These are phyloP conservation scores for Lactifluus pinguis DNA, from an alignment of 768 basidiomycete genomes.

Conservation along the genomic window DNA sequence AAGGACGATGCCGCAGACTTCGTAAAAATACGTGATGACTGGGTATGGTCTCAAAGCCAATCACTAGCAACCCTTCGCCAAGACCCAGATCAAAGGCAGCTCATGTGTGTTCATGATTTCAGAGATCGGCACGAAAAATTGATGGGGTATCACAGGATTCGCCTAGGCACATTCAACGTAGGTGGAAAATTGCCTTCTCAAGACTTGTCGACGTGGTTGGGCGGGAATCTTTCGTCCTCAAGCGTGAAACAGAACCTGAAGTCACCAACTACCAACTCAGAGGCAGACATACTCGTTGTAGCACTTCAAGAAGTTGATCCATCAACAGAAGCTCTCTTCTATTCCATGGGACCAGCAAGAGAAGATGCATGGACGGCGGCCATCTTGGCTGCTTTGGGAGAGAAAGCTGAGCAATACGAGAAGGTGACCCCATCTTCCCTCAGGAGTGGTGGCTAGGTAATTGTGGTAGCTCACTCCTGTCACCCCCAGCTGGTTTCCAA, in stretches of 20 bases:
- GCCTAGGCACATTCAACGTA: slow-evolving; percentile 78
- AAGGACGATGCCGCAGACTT: slow-evolving; percentile 56
- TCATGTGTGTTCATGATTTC: slow-evolving; percentile 17
- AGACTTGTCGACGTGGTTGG: slow-evolving; percentile 61
- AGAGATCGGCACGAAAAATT: background rate
- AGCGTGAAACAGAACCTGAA: background rate
- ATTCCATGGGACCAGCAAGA: slow-evolving; percentile 48
- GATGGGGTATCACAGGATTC: slow-evolving; percentile 36
- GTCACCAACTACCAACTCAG: slow-evolving; percentile 20
- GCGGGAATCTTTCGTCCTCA: slow-evolving; percentile 19
- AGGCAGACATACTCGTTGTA: slow-evolving; percentile 64
- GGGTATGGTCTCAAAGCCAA: slow-evolving; percentile 33
- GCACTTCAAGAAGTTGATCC: slow-evolving; percentile 78
- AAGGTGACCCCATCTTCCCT: slow-evolving; percentile 37
- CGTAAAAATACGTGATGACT: slow-evolving; percentile 50
- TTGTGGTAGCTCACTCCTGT: background rate
- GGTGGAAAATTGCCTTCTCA: slow-evolving; percentile 69
- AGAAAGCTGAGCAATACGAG: slow-evolving; percentile 51
- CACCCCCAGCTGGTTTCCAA: slow-evolving; percentile 50
- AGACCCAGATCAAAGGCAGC: slow-evolving; percentile 1
- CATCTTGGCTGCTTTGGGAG: slow-evolving; percentile 60
- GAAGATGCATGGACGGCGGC: slow-evolving; percentile 69
- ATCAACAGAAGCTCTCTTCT: slow-evolving; percentile 69
- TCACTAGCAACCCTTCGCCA: slow-evolving; percentile 6
- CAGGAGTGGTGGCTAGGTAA: background rate